phyloP scores from a whole-genome alignment of 257 asterid species.

The Gardenia jasminoides region DNA sequence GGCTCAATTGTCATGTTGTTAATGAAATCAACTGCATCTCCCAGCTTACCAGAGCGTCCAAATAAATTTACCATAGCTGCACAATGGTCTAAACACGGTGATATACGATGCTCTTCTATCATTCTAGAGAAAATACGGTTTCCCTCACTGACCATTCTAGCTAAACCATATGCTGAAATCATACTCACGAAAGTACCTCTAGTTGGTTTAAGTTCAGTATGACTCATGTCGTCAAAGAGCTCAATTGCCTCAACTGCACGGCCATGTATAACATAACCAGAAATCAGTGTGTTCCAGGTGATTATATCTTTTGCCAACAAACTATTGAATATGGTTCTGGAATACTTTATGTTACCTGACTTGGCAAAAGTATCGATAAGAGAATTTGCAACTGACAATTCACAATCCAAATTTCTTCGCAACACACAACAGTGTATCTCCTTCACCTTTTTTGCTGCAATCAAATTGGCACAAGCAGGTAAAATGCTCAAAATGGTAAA shows the following conservation, averaged over 20 bases:
- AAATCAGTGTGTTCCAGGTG: constrained; percentile 76
- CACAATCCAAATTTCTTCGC: constrained; percentile 47
- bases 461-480: constrained; percentile 68
- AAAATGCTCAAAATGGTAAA: constrained; percentile 69
- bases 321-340: constrained; percentile 49
- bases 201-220: constrained; percentile 44
- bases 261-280: constrained; percentile 65
- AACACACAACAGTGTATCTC: constrained; percentile 71
- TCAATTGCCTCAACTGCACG: constrained; percentile 41
- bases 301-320: constrained; percentile 58
- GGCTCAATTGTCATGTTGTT: constrained; percentile 43
- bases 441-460: constrained; percentile 62
- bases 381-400: constrained; percentile 62
- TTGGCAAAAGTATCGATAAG: constrained; percentile 65
- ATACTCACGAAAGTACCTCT: constrained; percentile 67
- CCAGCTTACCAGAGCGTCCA: constrained; percentile 74
- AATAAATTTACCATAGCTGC: constrained; percentile 63
- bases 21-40: constrained; percentile 60
- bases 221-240: constrained; percentile 60
- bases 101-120: constrained; percentile 44
- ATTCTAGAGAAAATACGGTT: constrained; percentile 39
- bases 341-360: constrained; percentile 55
- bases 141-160: constrained; percentile 62
- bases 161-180: constrained; percentile 66
- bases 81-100: constrained; percentile 61